Evolutionary conservation across 2,329 filamentous ascomycete species (phyloP), one percentile per base, ranked within the genome.

Genomic region (Emergomyces africanus): DNA sequence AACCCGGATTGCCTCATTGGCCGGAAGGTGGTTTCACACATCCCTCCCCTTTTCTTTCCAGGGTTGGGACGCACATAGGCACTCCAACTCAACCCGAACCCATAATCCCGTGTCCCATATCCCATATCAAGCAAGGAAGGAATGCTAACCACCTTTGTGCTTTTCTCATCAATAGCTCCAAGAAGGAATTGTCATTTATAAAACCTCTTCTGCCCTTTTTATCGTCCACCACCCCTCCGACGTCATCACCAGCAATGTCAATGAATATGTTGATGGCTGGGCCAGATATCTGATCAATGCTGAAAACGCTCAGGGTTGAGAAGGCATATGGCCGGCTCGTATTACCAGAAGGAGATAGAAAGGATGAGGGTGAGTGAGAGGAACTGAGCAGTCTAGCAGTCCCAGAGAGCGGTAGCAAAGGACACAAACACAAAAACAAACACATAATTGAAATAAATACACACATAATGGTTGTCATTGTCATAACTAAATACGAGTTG

Each of bases 181-280:
- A 72, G 83, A 86, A 71, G 94, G 94, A 65, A 77, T 96, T 69
- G 80, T 87, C 71, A 83, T 94, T 68, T 85, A 86, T 76, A 95
- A 95, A 81, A 95, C 92, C 69, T 86, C 81, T 70, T 87, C 95
- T 77, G 89, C 90, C 66, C 85, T 97, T 73, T 83, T 99, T 71
- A 77, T 99, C 72, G 88, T 84, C 66, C 90, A 96, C 79, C 90
- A 97, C 81, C 81, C 80, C 66, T 30, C 53, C 23, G 25, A 42
- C 20, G 14, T 30, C 20, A 15, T n/a, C 20, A 44, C 37, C 15
- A 28, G 10, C 23, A 42, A 30, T 2, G 53, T 55, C 37, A 55
- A 42, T 23, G 37, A 44, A 39, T 42, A 55, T 14, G 53, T 55
- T 1, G 37, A 55, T 20, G 25, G 23, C 23, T 55, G 53, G 53